Conservation (phyloP, 257 asterid species). For the Jacaranda copaia region DNA sequence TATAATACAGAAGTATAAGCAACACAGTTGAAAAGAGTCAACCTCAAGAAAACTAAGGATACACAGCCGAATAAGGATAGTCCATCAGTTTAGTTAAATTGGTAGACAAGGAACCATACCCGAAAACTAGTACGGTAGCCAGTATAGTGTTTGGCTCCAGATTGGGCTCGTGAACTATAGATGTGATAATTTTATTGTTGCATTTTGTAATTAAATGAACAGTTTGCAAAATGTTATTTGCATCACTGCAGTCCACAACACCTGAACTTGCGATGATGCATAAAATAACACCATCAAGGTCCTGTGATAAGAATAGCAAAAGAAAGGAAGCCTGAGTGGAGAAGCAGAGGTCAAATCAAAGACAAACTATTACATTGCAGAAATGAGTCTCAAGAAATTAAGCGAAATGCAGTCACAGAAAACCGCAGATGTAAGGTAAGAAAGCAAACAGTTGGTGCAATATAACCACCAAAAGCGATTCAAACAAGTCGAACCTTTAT, state of each 20-base stretch:
- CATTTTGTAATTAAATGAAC: slow-evolving; percentile 64
- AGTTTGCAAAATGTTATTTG: slow-evolving; percentile 49
- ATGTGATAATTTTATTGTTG: slow-evolving; percentile 59
- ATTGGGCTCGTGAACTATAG: slow-evolving; percentile 63
- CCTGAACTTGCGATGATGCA: slow-evolving; percentile 86
- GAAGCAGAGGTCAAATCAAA: slow-evolving; percentile 33
- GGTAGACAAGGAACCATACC: slow-evolving; percentile 60
- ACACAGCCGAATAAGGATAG: slow-evolving; percentile 12
- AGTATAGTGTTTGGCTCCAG: slow-evolving; percentile 63
- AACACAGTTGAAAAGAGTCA: slow-evolving; percentile 19
- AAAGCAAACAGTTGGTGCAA: slow-evolving; percentile 30
- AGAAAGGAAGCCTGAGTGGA: slow-evolving; percentile 30
- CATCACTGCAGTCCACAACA: slow-evolving; percentile 55
- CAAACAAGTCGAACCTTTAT: slow-evolving; percentile 57
- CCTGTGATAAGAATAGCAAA: slow-evolving; percentile 55
- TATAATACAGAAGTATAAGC: slow-evolving; percentile 7
- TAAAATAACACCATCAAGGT: slow-evolving; percentile 64
- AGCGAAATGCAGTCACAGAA: slow-evolving; percentile 24
- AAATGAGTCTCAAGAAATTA: slow-evolving; percentile 16
- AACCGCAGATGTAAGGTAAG: slow-evolving; percentile 11
- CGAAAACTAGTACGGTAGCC: slow-evolving; percentile 74
- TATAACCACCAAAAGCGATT: slow-evolving; percentile 23
- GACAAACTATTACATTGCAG: slow-evolving; percentile 8
- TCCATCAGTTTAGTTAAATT: slow-evolving; percentile 12
- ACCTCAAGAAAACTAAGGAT: slow-evolving; percentile 18